Conservation (phyloP, 257 asterid species). For the Verbascum thapsus region DNA sequence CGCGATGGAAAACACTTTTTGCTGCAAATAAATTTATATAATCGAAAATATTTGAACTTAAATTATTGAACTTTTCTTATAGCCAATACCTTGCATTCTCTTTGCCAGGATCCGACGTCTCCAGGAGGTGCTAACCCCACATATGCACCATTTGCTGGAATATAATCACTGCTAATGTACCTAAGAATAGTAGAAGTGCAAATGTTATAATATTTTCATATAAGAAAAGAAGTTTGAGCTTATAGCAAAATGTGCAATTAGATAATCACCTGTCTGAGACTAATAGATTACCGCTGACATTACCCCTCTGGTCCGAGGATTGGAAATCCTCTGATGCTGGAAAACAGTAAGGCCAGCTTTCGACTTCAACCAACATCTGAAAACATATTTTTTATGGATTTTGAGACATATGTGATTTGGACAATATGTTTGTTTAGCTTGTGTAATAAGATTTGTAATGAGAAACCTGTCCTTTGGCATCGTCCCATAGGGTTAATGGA, state of each 20-base stretch:
- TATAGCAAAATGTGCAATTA: conserved; percentile 11
- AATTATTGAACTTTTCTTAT: not conserved
- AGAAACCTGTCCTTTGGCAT: conserved; percentile 77
- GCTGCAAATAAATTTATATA: not conserved
- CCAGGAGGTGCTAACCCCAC: conserved; percentile 89
- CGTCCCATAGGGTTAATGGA: conserved; percentile 61
- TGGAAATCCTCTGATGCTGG: conserved; percentile 79
- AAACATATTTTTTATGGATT: not conserved
- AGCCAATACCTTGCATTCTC: conserved; percentile 69
- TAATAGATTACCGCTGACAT: conserved; percentile 56
- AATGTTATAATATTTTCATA: not conserved
- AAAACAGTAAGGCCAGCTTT: conserved; percentile 82
- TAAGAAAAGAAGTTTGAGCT: conserved; percentile 3
- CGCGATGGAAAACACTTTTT: no score
- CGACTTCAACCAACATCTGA: conserved; percentile 50
- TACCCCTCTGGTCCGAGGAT: conserved; percentile 62
- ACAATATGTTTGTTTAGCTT: not conserved
- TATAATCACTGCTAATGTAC: conserved; percentile 45
- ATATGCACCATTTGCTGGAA: conserved; percentile 67
- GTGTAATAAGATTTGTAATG: no score
- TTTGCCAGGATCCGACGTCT: conserved; percentile 76
- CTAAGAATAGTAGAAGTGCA: conserved; percentile 31
- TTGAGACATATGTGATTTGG: not conserved
- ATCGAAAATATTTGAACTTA: not conserved
- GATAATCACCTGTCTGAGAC: conserved; percentile 73